These are phyloP conservation scores for Scedosporium aurantiacum DNA, from an alignment of 2,329 filamentous ascomycete genomes.

Conservation along the genomic window DNA sequence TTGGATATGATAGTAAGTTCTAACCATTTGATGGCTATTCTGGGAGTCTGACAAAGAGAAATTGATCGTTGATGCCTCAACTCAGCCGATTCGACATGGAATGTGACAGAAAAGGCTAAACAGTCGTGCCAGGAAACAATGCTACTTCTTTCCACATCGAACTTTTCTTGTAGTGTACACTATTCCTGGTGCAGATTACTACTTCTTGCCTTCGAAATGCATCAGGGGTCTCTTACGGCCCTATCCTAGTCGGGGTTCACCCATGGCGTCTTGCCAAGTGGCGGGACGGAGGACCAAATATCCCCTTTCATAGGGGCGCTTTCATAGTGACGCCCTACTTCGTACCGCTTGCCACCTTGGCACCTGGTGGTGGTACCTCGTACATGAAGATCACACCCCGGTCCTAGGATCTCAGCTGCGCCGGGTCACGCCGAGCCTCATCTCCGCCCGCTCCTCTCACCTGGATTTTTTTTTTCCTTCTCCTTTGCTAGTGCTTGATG, in stretches of 20 bases:
- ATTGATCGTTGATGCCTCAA: background rate
- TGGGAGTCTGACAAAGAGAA: background rate
- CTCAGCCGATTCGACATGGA: background rate
- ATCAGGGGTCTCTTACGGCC: background rate
- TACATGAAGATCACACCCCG: too few species aligned
- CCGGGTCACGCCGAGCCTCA: background rate
- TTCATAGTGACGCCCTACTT: too few species aligned
- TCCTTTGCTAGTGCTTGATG: background rate
- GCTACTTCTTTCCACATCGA: background rate
- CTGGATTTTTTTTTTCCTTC: background rate
- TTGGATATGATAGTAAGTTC: background rate
- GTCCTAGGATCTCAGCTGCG: background rate
- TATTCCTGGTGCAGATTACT: background rate
- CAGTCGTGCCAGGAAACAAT: background rate
- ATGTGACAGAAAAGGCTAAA: background rate
- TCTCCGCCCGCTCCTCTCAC: background rate
- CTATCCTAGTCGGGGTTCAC: background rate
- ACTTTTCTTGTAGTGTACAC: background rate
- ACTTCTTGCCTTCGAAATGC: background rate
- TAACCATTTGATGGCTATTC: background rate
- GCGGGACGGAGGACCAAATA: background rate
- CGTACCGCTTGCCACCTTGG: too few species aligned
- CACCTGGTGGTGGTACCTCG: too few species aligned
- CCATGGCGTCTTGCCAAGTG: background rate
- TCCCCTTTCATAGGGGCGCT: too few species aligned